phyloP scores from a whole-genome alignment of 768 basidiomycete genomes.

The Calocera viscosa region DNA sequence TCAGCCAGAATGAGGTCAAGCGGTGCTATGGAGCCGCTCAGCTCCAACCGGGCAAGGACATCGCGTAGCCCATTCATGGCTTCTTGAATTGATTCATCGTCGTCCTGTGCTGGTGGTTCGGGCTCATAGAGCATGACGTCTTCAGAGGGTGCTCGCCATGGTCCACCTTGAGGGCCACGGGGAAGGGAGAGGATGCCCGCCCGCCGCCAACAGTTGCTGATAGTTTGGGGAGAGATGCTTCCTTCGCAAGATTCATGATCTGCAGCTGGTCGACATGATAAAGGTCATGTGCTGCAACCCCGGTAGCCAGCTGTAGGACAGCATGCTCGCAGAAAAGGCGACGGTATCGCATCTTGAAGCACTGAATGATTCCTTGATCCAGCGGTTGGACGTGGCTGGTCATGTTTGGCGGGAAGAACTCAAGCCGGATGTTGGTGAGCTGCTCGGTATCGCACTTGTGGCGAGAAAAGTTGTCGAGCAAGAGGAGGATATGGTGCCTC shows the following conservation, averaged over 20 bases:
- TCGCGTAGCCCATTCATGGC: not conserved
- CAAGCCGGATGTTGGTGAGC: constrained; percentile 25
- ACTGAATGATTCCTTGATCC: constrained; percentile 30
- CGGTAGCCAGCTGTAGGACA: not conserved
- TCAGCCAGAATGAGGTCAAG: not conserved
- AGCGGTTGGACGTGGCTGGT: constrained; percentile 30
- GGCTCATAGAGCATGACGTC: not conserved
- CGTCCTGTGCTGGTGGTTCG: not conserved
- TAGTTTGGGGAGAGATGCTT: constrained; percentile 28
- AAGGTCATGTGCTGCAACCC: constrained; percentile 24
- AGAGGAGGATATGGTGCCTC: constrained; percentile 22
- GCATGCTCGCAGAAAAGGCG: constrained; percentile 19
- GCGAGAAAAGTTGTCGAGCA: constrained; percentile 28
- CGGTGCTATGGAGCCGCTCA: not conserved
- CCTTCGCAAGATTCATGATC: constrained; percentile 27
- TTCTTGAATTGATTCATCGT: not conserved
- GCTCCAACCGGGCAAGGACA: not conserved
- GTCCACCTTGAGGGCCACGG: not conserved
- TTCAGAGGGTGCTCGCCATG: not conserved
- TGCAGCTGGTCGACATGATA: constrained; percentile 31
- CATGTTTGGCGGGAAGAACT: constrained; percentile 28
- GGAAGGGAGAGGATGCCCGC: constrained; percentile 19
- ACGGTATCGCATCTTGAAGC: constrained; percentile 30
- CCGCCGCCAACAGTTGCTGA: constrained; percentile 30
- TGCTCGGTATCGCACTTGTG: constrained; percentile 14